Evolutionary conservation across 495 filamentous ascomycete genomes (phyloP).

Genomic region (Neurospora sp.): DNA sequence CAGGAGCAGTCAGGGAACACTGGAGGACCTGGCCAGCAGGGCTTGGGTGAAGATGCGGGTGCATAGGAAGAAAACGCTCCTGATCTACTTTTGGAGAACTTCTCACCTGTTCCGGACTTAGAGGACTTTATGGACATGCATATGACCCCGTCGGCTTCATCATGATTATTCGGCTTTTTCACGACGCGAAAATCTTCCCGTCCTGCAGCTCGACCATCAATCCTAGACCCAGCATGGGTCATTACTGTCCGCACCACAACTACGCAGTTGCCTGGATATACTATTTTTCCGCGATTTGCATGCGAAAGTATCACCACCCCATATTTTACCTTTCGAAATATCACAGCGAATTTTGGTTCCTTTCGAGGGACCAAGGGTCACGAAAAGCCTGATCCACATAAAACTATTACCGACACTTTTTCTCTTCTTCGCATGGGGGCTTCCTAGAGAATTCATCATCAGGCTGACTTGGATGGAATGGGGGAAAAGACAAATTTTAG

Average conservation of each 20-base stretch:
- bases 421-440: neutral
- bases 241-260: neutral
- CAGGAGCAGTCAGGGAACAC: slow-evolving; percentile 1
- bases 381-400: neutral
- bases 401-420: neutral
- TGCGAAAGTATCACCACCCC: neutral
- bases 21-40: slow-evolving; percentile 14
- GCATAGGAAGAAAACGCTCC: slow-evolving; percentile 6
- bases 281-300: neutral
- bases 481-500: neutral
- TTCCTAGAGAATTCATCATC: neutral
- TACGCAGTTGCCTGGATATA: neutral
- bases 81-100: neutral
- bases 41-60: slow-evolving; percentile 20
- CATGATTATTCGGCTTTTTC: neutral
- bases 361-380: neutral
- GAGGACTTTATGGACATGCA: neutral
- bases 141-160: neutral
- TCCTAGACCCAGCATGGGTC: neutral
- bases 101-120: neutral
- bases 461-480: neutral
- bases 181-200: neutral
- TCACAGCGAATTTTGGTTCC: neutral
- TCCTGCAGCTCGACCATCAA: neutral
- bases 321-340: neutral